A percentile compares a stretch with the other conserved stretches of the same genome.
These are phyloP conservation scores for Diutina catenulata DNA, from an alignment of 1,139 yeast species.

Conservation along the genomic window DNA sequence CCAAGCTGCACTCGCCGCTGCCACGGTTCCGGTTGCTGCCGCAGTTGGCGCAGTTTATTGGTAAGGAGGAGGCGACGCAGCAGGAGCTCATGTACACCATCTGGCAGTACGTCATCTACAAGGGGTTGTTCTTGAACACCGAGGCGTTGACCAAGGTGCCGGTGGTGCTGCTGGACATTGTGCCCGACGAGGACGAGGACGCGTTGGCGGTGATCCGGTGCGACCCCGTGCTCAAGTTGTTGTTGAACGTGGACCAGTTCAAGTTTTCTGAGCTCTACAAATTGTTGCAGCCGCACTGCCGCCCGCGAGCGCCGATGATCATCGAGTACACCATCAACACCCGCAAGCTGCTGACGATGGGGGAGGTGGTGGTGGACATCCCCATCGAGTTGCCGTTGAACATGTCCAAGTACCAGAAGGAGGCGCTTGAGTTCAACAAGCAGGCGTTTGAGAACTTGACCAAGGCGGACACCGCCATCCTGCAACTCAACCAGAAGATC, in stretches of 20 bases:
- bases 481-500: constrained; percentile 47
- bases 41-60: constrained; percentile 55
- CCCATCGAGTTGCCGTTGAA: constrained; percentile 46
- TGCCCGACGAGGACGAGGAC: constrained; percentile 18
- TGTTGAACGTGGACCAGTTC: constrained; percentile 42
- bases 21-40: constrained; percentile 48
- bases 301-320: constrained; percentile 70
- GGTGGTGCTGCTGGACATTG: constrained; percentile 22
- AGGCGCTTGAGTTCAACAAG: constrained; percentile 28
- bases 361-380: constrained; percentile 71
- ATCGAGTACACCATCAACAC: constrained; percentile 69
- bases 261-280: constrained; percentile 69
- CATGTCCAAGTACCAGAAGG: constrained; percentile 27
- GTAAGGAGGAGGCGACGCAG: constrained; percentile 68
- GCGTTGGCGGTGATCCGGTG: constrained; percentile 44
- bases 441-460: constrained; percentile 26
- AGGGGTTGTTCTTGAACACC: constrained; percentile 44
- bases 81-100: constrained; percentile 76
- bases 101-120: constrained; percentile 81
- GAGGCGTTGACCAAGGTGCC: constrained; percentile 23
- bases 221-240: constrained; percentile 50
- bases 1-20: constrained; percentile 51
- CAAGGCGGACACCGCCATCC: constrained; percentile 37
- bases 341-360: constrained; percentile 65
- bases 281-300: constrained; percentile 43